These are phyloP conservation scores for Sungouiella blattae DNA, from an alignment of 805 yeast species.

Conservation along the genomic window DNA sequence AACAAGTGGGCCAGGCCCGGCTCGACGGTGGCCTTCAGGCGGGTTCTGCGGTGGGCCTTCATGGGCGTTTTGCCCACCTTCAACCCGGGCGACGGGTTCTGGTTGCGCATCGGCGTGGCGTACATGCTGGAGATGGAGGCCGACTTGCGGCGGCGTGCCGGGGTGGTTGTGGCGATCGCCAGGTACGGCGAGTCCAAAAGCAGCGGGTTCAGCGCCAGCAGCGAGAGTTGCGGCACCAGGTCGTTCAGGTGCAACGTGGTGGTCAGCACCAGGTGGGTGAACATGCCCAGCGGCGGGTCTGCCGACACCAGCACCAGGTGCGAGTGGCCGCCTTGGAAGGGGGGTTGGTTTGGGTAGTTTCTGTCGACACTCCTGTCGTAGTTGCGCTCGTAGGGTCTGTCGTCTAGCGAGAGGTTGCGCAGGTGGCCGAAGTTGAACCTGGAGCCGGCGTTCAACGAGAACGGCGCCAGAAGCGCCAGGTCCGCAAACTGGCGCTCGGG, in stretches of 20 bases:
- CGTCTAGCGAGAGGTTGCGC: slow-evolving; percentile 19
- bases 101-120: slow-evolving; percentile 33
- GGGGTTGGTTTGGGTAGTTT: background rate
- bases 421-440: slow-evolving; percentile 12
- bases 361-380: background rate
- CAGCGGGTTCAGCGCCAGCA: slow-evolving; percentile 34
- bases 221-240: slow-evolving; percentile 33
- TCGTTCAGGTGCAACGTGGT: slow-evolving; percentile 30
- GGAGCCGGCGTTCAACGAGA: slow-evolving; percentile 18
- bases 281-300: slow-evolving; percentile 16
- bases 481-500: slow-evolving; percentile 6
- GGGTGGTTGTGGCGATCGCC: slow-evolving; percentile 26
- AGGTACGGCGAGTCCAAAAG: slow-evolving; percentile 31
- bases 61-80: slow-evolving; percentile 37
- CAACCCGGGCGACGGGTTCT: slow-evolving; percentile 11
- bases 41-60: slow-evolving; percentile 14
- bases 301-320: slow-evolving; percentile 10
- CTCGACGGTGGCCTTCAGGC: slow-evolving; percentile 15
- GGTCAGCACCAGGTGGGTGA: slow-evolving; percentile 8
- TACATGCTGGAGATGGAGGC: slow-evolving; percentile 29
- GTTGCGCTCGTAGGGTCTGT: slow-evolving; percentile 3
- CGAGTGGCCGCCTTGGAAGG: slow-evolving; percentile 7
- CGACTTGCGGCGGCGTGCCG: slow-evolving; percentile 35
- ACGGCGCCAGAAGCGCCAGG: slow-evolving; percentile 23
- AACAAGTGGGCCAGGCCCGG: slow-evolving; percentile 13